Evolutionary conservation across 495 filamentous ascomycete species (phyloP).

Genomic region (Aspergillus carlsbadensis): DNA sequence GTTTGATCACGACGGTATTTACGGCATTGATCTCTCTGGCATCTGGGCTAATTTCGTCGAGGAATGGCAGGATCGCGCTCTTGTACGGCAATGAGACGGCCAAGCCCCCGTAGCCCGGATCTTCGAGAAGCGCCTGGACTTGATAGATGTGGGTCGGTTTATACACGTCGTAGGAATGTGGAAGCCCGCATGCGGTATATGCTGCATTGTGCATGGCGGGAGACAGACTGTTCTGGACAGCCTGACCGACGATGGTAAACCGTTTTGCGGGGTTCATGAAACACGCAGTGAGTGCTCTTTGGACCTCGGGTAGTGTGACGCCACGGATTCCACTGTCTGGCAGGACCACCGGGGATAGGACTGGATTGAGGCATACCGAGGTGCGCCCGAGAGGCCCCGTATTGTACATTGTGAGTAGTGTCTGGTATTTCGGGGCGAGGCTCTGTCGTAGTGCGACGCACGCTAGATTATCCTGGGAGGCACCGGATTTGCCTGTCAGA

Average conservation of each 20-base stretch:
- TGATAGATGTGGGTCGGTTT: no score
- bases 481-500: no score
- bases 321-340: no score
- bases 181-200: slow-evolving; percentile 63
- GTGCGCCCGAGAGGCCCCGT: no score
- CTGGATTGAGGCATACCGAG: no score
- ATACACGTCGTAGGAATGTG: slow-evolving; percentile 40
- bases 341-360: no score
- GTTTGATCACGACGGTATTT: no score
- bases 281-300: slow-evolving; percentile 42
- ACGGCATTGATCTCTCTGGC: no score
- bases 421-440: no score
- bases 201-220: slow-evolving; percentile 61
- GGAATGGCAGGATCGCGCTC: slow-evolving; percentile 55
- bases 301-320: slow-evolving; percentile 2
- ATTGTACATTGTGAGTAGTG: no score
- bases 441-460: no score
- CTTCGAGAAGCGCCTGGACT: slow-evolving; percentile 15
- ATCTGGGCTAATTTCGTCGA: slow-evolving; percentile 60
- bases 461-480: no score
- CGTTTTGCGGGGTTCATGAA: slow-evolving; percentile 39
- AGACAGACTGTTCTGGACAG: slow-evolving; percentile 24
- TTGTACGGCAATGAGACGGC: slow-evolving; percentile 66
- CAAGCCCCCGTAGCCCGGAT: slow-evolving; percentile 60
- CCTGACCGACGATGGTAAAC: slow-evolving; percentile 29